Evolutionary conservation across 2,329 filamentous ascomycete genomes (phyloP), one percentile per base, ranked within the genome.

Genomic region (Pseudocercospora pini-densiflorae): DNA sequence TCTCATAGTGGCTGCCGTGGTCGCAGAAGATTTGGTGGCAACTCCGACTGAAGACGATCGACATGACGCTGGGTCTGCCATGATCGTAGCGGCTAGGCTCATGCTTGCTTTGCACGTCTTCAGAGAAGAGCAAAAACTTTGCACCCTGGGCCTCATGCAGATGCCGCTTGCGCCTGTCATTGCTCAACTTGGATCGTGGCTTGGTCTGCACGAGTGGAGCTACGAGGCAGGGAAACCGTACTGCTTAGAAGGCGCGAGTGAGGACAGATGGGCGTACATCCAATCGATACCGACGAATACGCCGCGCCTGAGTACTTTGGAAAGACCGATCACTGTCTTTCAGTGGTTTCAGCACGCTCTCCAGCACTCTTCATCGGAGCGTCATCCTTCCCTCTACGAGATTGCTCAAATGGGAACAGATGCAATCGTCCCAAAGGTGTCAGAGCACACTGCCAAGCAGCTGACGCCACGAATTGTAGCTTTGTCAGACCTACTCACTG

Each of bases 61-160:
- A 27, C 3, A 5, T 27, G 16, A 55, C 24, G 51, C 5, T 1
- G 23, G 31, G 24, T 12, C 24, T 43, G 29, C 60, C 14, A 67
- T 58, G 14, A 63, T 63, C 29, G 66, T 61, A 14, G 74, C 67
- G 40, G 63, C 69, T 31, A 73, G 72, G 43, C 61, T 78, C 7
- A 76, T 96, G 70, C 82, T 89, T 45, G 90, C 88, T 0, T 82
- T 99, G 12, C 95, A 99, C 79, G 83, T 98, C 2, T 82, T 97
- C n/a, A 86, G 91, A 0, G 94, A 99, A 77, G 95, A 99, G 77
- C 86, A 91, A 68, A 98, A 97, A 76, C 85, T 99, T 1, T 88
- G 92, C n/a, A 65, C 58, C 16, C 63, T 78, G 16, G 40, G 58
- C 21, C 16, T 33, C 29, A 12, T 14, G 1, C 43, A 60, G 49